Evolutionary conservation across 2,329 filamentous ascomycete genomes (phyloP), one percentile per base, ranked within the genome.

Genomic region (Colletotrichum plurivorum): DNA sequence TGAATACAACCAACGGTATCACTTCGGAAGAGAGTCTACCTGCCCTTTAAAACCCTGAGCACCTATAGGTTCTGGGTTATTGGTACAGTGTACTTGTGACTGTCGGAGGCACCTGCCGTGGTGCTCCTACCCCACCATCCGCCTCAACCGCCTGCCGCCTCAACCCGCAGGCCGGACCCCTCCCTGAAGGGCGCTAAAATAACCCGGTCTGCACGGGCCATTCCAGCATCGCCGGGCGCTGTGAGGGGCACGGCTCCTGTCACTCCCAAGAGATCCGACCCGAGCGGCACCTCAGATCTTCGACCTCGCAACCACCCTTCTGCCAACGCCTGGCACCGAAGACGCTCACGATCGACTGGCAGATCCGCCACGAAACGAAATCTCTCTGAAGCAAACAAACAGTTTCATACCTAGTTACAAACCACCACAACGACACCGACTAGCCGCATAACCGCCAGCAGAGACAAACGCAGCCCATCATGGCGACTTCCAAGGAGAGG

Each of bases 401-500:
- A 22, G 22, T 22, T 22, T 2, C 22, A 31, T 9, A 31, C 27
- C 13, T 9, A 22, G 20, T n/a, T 15, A 31, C 10, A 51, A 12
- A 20, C 7, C 4, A 41, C 7, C 20, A 27, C 18, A 27, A 27
- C 1, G 25, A 8, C 20, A 3, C 3, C 51, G 6, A 6, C 31
- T 13, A 25, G 13, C 25, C 59, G 39, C 48, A 31, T 12, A 49
- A 1, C 9, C 20, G 12, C 43, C 15, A 16, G 7, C 27, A 51
- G 13, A 22, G 27, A 58, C 20, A 27, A n/a, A 18, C 8, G 16
- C 13, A 36, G 56, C 46, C 56, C 69, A 72, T 75, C 75, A 88
- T 85, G 84, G 78, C 84, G 58, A 85, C 83, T 52, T 87, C 84
- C 53, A 81, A 87, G 71, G 83, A 87, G 66, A 85, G 90, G 58